Base-by-base conservation (phyloP, 352 stramenopile genomes). In the Globisporangium cystogenes region DNA sequence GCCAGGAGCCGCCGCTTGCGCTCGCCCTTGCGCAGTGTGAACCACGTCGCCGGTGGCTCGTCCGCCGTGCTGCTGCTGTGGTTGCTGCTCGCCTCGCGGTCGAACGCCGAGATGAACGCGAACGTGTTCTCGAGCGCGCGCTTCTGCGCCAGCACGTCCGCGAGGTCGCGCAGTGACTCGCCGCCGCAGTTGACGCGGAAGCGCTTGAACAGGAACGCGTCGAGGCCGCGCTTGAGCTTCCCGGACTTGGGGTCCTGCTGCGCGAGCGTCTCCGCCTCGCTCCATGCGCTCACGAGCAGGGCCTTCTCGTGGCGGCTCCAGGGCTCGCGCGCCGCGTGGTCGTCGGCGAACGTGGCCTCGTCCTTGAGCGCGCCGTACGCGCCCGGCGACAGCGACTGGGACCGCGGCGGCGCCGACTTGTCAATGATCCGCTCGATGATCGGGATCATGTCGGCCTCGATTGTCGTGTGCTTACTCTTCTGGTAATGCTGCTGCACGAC, bases 1-100 rank as follows among this genome's bases (percentile, higher is more conserved):
- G 27, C 39, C n/a, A 36, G 14, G 39, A 55, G 35, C 14, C 29
- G 23, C 10, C 50, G 27, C 7, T 55, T 48, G 50, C 50, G 50
- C 40, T 55, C 50, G n/a, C 50, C 50, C 21, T 55, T 55, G 39
- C 50, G 50, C n/a, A 55, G 39, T 8, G 50, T n/a, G 39, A 55
- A 55, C 50, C 50, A 55, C 6, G 18, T 36, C 26, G 24, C 16
- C 16, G 43, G 43, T 11, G 43, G 24, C 15, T 29, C 45, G 14
- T 42, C 47, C n/a, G 26, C 7, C 18, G 45, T 18, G 33, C 8
- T 39, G 27, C 7, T 21, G n/a, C 6, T 37, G 46, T 5, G 26
- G 27, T 2, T 21, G n/a, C 6, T 37, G 46, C 20, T 27, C 18
- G 39, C 35, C 8, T 43, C 35, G 23, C n/a, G 26, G 40, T 55